Conservation (phyloP, 257 asterid species). For the Rhazya stricta region DNA sequence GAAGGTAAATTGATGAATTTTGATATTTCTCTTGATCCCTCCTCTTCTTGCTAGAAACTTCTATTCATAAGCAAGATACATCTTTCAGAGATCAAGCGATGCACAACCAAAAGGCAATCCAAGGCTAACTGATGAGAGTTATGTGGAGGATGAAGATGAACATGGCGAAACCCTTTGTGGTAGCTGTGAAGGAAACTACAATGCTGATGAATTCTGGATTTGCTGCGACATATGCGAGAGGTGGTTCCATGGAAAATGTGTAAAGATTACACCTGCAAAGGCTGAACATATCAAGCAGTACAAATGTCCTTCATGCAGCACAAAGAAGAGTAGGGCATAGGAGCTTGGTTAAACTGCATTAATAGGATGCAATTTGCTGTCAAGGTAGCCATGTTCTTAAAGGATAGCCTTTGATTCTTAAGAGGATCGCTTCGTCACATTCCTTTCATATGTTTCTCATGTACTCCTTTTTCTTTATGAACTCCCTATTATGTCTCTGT, state of each 20-base stretch:
- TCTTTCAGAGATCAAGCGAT: constrained; percentile 27
- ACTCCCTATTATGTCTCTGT: not conserved
- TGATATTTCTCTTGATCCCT: not conserved
- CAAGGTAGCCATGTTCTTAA: not conserved
- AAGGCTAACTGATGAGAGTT: constrained; percentile 21
- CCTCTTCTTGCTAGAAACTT: constrained; percentile 4
- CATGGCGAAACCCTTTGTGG: constrained; percentile 34
- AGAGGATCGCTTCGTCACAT: not conserved
- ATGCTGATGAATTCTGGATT: constrained; percentile 33
- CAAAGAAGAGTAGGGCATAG: constrained; percentile 15
- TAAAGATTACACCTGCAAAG: constrained; percentile 29
- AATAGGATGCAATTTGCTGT: constrained; percentile 4
- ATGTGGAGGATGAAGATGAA: constrained; percentile 29
- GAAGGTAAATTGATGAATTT: constrained; percentile 19
- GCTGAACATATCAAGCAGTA: constrained; percentile 30
- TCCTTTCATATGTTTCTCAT: not conserved
- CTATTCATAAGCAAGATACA: not conserved
- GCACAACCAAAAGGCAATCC: constrained; percentile 20
- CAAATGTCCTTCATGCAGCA: constrained; percentile 34
- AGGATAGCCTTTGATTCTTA: not conserved
- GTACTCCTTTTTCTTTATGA: too few relatives aligned
- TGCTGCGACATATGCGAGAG: constrained; percentile 35
- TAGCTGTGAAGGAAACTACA: constrained; percentile 33
- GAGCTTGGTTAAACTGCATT: constrained; percentile 1
- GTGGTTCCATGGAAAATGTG: constrained; percentile 40